Evolutionary conservation across 345 rosid species (phyloP).

Genomic region (Schrenkiella parvula): DNA sequence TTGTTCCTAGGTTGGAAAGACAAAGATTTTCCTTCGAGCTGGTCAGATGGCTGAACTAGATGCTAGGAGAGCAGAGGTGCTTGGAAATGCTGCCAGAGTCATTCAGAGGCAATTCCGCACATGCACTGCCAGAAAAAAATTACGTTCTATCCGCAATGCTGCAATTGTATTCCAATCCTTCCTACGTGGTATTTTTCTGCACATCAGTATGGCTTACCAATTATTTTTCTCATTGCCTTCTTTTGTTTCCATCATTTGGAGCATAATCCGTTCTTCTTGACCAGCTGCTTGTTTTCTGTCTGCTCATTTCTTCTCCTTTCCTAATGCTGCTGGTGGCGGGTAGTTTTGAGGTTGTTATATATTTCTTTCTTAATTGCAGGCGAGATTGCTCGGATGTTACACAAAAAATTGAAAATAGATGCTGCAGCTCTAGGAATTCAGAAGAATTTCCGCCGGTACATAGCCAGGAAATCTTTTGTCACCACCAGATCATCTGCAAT

Average conservation of each 20-base stretch:
- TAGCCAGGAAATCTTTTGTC: constrained; percentile 53
- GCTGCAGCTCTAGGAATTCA: constrained; percentile 84
- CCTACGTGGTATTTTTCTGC: constrained; percentile 60
- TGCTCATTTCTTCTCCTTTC: constrained; percentile 6
- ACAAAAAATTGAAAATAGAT: constrained; percentile 54
- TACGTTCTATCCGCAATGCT: constrained; percentile 58
- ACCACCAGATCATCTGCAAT: constrained; percentile 51
- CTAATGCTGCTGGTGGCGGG: constrained; percentile 8
- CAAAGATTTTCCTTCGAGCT: constrained; percentile 90
- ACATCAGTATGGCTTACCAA: neutral
- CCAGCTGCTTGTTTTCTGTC: neutral
- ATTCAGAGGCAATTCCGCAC: constrained; percentile 80
- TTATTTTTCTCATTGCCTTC: neutral
- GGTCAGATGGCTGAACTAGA: constrained; percentile 99
- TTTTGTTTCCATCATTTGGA: constrained; percentile 7
- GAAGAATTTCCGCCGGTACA: constrained; percentile 62
- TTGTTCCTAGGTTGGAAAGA: constrained; percentile 76
- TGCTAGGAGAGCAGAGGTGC: constrained; percentile 91
- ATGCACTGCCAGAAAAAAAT: constrained; percentile 67
- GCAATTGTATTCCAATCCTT: constrained; percentile 67
- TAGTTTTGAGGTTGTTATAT: neutral
- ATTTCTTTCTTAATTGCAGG: constrained; percentile 37
- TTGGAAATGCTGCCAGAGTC: constrained; percentile 90
- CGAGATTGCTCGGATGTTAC: constrained; percentile 52
- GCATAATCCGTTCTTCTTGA: neutral